These are phyloP conservation scores for Aspergillus incahuasiensis DNA, from an alignment of 495 filamentous ascomycete genomes.

Conservation along the genomic window DNA sequence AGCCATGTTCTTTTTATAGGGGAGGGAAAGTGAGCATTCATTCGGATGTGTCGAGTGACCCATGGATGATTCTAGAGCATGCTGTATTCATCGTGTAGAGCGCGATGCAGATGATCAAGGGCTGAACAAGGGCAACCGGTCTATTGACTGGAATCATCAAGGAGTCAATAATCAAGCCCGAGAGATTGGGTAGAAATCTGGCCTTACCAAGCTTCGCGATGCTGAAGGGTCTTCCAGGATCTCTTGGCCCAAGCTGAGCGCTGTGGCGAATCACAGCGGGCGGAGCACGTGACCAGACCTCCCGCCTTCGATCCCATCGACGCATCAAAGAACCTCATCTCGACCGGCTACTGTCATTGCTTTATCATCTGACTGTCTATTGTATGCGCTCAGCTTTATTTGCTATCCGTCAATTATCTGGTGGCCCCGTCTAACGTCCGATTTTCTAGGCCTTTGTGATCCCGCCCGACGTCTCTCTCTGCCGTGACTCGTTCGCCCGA, in stretches of 20 bases:
- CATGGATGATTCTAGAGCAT: background rate
- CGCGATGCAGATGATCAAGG: background rate
- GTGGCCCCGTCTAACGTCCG: constrained; percentile 15
- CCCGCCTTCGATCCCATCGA: constrained; percentile 44
- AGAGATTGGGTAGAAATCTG: background rate
- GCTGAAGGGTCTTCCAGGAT: background rate
- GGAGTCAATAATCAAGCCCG: background rate
- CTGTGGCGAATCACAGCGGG: constrained; percentile 22
- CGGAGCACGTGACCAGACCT: constrained; percentile 30
- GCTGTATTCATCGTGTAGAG: background rate
- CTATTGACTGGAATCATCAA: background rate
- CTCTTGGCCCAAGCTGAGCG: too few relatives aligned
- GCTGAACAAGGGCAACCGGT: background rate
- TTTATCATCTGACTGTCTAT: constrained; percentile 10
- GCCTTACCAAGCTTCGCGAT: background rate
- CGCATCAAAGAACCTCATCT: constrained; percentile 18
- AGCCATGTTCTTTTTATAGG: background rate
- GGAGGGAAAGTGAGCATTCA: background rate
- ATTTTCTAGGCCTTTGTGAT: constrained; percentile 10
- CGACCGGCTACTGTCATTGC: constrained; percentile 17
- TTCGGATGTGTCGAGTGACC: background rate
- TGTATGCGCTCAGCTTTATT: constrained; percentile 11
- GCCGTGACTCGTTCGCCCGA: constrained; percentile 33
- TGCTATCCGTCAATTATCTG: constrained; percentile 12
- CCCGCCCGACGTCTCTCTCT: constrained; percentile 14